A percentile compares a stretch with the other conserved stretches of the same genome.
phyloP scores from a whole-genome alignment of 208 protist species.

The Trypanosomatidae sp. region DNA sequence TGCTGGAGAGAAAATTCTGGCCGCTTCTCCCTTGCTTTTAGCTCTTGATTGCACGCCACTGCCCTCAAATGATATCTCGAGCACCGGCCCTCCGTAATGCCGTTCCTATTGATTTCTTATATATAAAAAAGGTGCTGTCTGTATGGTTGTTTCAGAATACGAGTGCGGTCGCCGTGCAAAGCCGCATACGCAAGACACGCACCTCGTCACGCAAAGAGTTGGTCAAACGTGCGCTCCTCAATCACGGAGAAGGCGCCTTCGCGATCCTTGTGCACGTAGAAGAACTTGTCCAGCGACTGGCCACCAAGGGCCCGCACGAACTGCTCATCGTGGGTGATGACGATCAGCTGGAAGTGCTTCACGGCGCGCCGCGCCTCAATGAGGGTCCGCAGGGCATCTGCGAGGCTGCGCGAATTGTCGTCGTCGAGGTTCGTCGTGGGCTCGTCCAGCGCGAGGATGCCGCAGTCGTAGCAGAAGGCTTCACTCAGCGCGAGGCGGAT shows the following conservation, averaged over 20 bases:
- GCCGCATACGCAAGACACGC: too few relatives aligned
- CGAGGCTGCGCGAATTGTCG: constrained; percentile 89
- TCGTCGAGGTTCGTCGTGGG: constrained; percentile 99
- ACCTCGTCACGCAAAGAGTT: constrained; percentile 70
- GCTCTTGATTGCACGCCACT: too few relatives aligned
- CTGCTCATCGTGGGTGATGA: constrained; percentile 99
- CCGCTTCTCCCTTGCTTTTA: too few relatives aligned
- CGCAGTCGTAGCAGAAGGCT: constrained; percentile 99
- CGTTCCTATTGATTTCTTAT: too few relatives aligned
- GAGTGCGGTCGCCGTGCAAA: too few relatives aligned
- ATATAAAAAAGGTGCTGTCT: too few relatives aligned
- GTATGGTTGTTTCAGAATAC: too few relatives aligned
- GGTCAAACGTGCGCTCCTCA: constrained; percentile 86
- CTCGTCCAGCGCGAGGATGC: constrained; percentile 99
- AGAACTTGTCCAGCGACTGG: constrained; percentile 83
- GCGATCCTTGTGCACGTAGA: constrained; percentile 89
- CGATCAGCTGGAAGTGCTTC: constrained; percentile 98
- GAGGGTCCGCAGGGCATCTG: constrained; percentile 73
- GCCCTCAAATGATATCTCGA: too few relatives aligned
- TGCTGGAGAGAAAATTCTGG: too few relatives aligned
- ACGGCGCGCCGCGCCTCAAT: constrained; percentile 80
- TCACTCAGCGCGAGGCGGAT: constrained; percentile 99
- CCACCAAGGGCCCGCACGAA: constrained; percentile 94
- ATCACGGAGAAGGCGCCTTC: constrained; percentile 91
- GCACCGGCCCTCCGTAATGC: too few relatives aligned